Evolutionary conservation across 1,139 yeast genomes (phyloP).

Genomic region (Chernovozyma sophiae-reginae): DNA sequence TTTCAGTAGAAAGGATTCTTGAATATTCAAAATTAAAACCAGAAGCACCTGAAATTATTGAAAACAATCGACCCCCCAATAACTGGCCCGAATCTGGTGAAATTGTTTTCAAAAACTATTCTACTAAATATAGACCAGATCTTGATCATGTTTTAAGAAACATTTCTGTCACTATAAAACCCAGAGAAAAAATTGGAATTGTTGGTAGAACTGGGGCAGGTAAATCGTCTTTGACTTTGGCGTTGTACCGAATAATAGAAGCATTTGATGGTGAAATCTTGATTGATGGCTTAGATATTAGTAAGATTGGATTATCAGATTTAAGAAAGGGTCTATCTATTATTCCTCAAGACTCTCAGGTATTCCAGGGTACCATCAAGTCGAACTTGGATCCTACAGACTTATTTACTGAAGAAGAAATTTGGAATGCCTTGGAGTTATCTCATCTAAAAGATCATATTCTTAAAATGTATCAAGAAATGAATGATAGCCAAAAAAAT

Average conservation of each 20-base stretch:
- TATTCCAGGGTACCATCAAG: slow-evolving; percentile 86
- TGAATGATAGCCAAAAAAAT: slow-evolving; percentile 22
- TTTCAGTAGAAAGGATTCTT: slow-evolving; percentile 89
- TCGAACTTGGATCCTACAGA: slow-evolving; percentile 86
- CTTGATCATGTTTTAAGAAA: slow-evolving; percentile 75
- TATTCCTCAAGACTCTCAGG: slow-evolving; percentile 97
- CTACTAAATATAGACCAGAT: slow-evolving; percentile 82
- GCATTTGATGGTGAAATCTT: slow-evolving; percentile 66
- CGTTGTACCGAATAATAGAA: slow-evolving; percentile 87
- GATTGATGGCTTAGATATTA: slow-evolving; percentile 70
- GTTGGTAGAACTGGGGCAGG: slow-evolving; percentile 98
- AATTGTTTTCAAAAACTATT: slow-evolving; percentile 67
- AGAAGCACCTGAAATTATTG: slow-evolving; percentile 80
- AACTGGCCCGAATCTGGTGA: slow-evolving; percentile 81
- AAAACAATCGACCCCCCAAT: slow-evolving; percentile 61
- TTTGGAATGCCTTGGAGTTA: slow-evolving; percentile 83
- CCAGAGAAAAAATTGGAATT: slow-evolving; percentile 87
- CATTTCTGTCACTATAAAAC: slow-evolving; percentile 61
- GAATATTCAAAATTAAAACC: slow-evolving; percentile 73
- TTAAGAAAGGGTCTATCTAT: slow-evolving; percentile 82
- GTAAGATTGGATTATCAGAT: slow-evolving; percentile 73
- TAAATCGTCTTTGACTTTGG: slow-evolving; percentile 84
- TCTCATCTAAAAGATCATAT: slow-evolving; percentile 83
- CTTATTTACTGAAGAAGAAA: slow-evolving; percentile 63
- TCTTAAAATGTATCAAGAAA: slow-evolving; percentile 46